These are phyloP conservation scores for Kuraishia borneana DNA, from an alignment of 805 yeast species.

Conservation along the genomic window DNA sequence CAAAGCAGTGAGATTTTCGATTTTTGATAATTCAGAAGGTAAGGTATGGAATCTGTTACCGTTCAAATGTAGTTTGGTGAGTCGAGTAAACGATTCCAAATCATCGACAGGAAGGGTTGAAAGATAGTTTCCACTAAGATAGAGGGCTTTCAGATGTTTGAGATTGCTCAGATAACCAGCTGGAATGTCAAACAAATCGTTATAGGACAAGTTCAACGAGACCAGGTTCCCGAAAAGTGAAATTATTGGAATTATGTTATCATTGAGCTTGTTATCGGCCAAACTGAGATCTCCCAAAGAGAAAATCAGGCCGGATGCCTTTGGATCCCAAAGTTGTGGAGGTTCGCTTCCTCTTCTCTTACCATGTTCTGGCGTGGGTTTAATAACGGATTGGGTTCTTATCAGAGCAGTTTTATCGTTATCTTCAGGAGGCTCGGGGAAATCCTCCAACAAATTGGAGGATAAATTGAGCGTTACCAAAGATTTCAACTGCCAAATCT, in stretches of 20 bases:
- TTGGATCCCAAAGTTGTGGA: too few relatives aligned
- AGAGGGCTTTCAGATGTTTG: constrained; percentile 48
- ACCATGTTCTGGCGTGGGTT: not conserved
- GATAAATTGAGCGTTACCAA: constrained; percentile 57
- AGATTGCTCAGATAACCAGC: constrained; percentile 53
- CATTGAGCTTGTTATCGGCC: constrained; percentile 77
- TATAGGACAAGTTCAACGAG: constrained; percentile 69
- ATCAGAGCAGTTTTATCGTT: not conserved
- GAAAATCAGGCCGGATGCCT: constrained; percentile 1
- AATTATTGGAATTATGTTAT: constrained; percentile 62
- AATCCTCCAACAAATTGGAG: constrained; percentile 53
- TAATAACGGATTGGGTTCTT: not conserved
- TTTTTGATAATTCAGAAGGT: constrained; percentile 78
- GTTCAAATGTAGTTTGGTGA: constrained; percentile 60
- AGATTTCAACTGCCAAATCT: constrained; percentile 51
- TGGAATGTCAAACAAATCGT: constrained; percentile 76
- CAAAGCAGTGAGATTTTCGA: constrained; percentile 50
- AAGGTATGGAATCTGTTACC: constrained; percentile 77
- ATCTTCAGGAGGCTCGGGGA: constrained; percentile 29
- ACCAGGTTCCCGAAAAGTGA: constrained; percentile 47
- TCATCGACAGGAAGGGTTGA: constrained; percentile 80
- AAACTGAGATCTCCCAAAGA: constrained; percentile 44
- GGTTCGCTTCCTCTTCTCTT: constrained; percentile 11
- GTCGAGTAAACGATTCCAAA: constrained; percentile 45
- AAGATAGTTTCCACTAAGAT: constrained; percentile 74